Conservation (phyloP, 2,329 filamentous ascomycete genomes). For the Stemphylium lycopersici region DNA sequence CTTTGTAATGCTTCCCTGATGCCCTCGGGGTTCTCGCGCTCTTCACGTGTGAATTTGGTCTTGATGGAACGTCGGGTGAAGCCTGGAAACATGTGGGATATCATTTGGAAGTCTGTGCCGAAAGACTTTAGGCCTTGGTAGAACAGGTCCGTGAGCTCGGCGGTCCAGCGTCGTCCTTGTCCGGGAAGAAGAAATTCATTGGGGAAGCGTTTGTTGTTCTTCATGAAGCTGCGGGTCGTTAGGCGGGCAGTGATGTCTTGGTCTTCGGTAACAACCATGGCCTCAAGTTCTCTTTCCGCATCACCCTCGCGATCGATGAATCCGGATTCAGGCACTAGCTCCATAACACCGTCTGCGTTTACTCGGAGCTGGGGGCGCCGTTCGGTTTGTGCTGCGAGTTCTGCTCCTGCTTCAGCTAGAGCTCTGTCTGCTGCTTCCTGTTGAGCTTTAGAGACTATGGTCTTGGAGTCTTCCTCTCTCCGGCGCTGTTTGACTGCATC, state of each 20-base stretch:
- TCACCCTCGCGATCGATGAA: conserved; percentile 72
- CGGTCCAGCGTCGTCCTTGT: conserved; percentile 65
- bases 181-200: conserved; percentile 53
- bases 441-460: conserved; percentile 28
- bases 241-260: conserved; percentile 77
- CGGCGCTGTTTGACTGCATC: conserved; percentile 54
- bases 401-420: conserved; percentile 23
- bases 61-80: conserved; percentile 77
- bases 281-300: conserved; percentile 61
- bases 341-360: conserved; percentile 71
- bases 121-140: conserved; percentile 77
- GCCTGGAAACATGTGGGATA: conserved; percentile 74
- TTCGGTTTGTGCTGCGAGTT: conserved; percentile 20
- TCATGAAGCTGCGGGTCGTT: conserved; percentile 72
- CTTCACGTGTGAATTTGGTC: conserved; percentile 82
- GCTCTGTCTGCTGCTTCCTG: conserved; percentile 31
- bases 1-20: conserved; percentile 67
- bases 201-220: conserved; percentile 60
- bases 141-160: conserved; percentile 75
- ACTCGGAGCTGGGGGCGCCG: conserved; percentile 61
- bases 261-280: conserved; percentile 70
- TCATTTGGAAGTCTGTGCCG: conserved; percentile 83
- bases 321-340: conserved; percentile 71
- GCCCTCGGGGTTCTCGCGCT: conserved; percentile 67
- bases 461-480: conserved; percentile 41